Conservation (phyloP, 331 rosid genomes). For the Rosa hybrid region DNA sequence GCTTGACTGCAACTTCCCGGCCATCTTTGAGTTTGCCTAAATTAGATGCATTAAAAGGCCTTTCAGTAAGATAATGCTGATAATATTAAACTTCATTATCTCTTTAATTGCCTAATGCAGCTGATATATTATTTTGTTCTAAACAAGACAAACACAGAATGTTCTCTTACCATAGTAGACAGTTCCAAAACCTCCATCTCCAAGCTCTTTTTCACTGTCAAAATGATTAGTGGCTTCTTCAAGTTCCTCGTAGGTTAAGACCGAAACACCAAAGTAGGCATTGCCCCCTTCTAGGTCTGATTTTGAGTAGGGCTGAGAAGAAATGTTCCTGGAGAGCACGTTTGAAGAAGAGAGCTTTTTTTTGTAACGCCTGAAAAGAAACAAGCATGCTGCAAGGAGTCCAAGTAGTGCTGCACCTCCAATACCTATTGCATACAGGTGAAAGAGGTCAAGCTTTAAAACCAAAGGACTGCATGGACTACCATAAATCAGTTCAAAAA, state of each 20-base stretch:
- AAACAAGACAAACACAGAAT: not conserved
- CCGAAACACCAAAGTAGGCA: constrained; percentile 45
- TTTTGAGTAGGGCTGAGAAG: constrained; percentile 21
- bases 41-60: not conserved
- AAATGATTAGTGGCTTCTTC: constrained; percentile 60
- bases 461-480: not conserved
- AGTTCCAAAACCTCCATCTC: constrained; percentile 81
- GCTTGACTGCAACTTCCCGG: constrained; percentile 68
- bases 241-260: constrained; percentile 65
- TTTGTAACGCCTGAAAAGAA: constrained; percentile 21
- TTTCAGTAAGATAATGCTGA: not conserved
- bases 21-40: constrained; percentile 69
- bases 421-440: constrained; percentile 30
- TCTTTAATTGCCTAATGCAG: not conserved
- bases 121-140: not conserved
- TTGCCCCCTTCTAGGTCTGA: constrained; percentile 34
- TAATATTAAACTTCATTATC: not conserved
- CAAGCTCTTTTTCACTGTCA: constrained; percentile 44
- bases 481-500: not conserved
- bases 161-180: constrained; percentile 57
- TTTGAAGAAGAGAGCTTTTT: constrained; percentile 23
- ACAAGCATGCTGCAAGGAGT: constrained; percentile 1
- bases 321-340: not conserved
- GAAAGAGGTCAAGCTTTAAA: not conserved
- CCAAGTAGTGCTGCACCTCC: constrained; percentile 20